Evolutionary conservation across 169 alveolate species (phyloP), one percentile per base, ranked within the genome.

Genomic region (Hepatocystis sp.): DNA sequence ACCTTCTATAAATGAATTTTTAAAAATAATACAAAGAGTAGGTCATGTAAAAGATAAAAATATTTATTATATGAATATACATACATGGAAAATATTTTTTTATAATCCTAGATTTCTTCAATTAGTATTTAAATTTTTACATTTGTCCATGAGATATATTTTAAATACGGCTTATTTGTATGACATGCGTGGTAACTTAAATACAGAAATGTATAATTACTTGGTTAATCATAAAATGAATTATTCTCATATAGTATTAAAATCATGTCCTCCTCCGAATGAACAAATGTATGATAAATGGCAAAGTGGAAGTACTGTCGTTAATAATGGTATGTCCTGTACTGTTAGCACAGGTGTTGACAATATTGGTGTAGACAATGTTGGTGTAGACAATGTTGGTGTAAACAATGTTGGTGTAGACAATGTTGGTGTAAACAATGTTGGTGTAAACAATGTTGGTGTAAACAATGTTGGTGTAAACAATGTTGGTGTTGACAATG

Each of bases 1-100:
- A 60, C 97, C 94, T 3, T 65, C 91, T 2, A 65, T 91, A 28
- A 93, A 92, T 71, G 90, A 89, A 55, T 91, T 93, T 46, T 88
- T 90, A 49, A 91, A 85, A 51, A 86, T 92, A 15, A 76, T 61
- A 36, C 86, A 71, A 1, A 78, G 65, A 5, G 91, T 86, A 25
- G 36, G 61, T 7, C 56, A 84, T 34, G 78, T 53, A 85, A 91
- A 60, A 92, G 91, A 55, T 67, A 61, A 71, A 60, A 44, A 92
- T 67, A 66, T 56, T 84, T 68, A 68, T 66, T 84, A 40, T 53
- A 85, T 76, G 91, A 66, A 71, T 84, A 85, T 88, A 71, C 91
- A 67, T 86, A 86, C 93, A 71, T 65, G 64, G 91, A 93, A 92
- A 17, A 88, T 60, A 36, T 93, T 55, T 68, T 58, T 44, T 2